These are phyloP conservation scores for Lecanicillium sp. DNA, from an alignment of 2,329 filamentous ascomycete genomes.

Conservation along the genomic window DNA sequence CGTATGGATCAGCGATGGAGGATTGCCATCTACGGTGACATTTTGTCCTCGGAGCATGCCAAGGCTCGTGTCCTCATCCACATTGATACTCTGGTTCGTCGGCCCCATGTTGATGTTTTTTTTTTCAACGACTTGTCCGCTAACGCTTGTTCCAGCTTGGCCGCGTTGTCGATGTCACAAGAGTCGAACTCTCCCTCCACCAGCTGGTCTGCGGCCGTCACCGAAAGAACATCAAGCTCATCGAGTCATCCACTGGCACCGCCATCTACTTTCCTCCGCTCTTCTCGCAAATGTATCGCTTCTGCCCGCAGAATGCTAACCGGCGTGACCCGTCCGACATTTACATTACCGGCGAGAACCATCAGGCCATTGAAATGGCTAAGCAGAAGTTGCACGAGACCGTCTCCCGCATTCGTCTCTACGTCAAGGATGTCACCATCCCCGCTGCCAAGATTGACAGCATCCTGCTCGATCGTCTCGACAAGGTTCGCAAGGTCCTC, in stretches of 20 bases:
- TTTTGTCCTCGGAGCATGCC: slow-evolving; percentile 91
- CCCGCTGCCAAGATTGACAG: slow-evolving; percentile 91
- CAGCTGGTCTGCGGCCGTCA: slow-evolving; percentile 89
- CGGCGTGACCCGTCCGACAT: slow-evolving; percentile 83
- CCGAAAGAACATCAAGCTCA: slow-evolving; percentile 94
- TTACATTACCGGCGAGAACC: slow-evolving; percentile 86
- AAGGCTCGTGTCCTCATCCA: slow-evolving; percentile 95
- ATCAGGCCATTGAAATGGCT: slow-evolving; percentile 76
- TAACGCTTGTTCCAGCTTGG: slow-evolving; percentile 45
- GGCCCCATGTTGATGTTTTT: slow-evolving; percentile 8
- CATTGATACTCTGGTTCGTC: slow-evolving; percentile 78
- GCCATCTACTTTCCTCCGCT: slow-evolving; percentile 97
- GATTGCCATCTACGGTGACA: slow-evolving; percentile 90
- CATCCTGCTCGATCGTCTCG: slow-evolving; percentile 80
- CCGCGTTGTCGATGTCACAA: slow-evolving; percentile 68
- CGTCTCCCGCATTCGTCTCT: slow-evolving; percentile 71
- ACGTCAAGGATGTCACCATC: slow-evolving; percentile 86
- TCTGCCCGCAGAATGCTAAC: slow-evolving; percentile 73
- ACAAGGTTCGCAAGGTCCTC: slow-evolving; percentile 97
- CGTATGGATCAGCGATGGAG: slow-evolving; percentile 85
- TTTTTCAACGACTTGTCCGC: no score
- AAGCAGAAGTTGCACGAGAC: slow-evolving; percentile 89
- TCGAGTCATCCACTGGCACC: slow-evolving; percentile 90
- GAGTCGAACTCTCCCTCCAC: slow-evolving; percentile 80
- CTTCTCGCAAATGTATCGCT: slow-evolving; percentile 86